A percentile compares a stretch with the other conserved stretches of the same genome.
Conservation (phyloP, 306 rosid genomes). For the Glycine tomentella region DNA sequence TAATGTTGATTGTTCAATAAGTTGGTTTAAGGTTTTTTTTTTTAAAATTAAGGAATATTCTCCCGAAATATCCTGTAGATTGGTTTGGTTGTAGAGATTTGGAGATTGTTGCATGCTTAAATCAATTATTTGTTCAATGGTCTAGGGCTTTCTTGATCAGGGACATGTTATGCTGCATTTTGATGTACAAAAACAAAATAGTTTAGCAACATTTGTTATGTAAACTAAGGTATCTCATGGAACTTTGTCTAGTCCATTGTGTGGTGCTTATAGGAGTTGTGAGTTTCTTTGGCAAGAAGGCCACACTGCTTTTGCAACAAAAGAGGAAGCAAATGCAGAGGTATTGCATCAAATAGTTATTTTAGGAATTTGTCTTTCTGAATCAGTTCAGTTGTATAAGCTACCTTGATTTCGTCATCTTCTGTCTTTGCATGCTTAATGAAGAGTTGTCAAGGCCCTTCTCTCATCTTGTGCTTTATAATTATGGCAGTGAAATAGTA, state of each 20-base stretch:
- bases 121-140: neutral
- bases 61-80: neutral
- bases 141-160: slow-evolving; percentile 6
- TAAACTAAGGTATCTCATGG: neutral
- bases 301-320: slow-evolving; percentile 96
- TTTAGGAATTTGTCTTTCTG: slow-evolving; percentile 20
- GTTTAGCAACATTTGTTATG: neutral
- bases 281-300: slow-evolving; percentile 99
- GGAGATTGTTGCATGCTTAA: slow-evolving; percentile 1
- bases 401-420: slow-evolving; percentile 23
- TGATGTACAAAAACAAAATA: neutral
- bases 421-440: neutral
- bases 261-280: slow-evolving; percentile 69
- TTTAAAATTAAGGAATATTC: neutral
- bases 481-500: no score
- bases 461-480: neutral
- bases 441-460: slow-evolving; percentile 6
- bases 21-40: neutral
- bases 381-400: slow-evolving; percentile 2
- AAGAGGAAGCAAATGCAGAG: slow-evolving; percentile 92
- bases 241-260: slow-evolving; percentile 7
- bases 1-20: slow-evolving; percentile 21
- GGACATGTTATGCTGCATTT: neutral
- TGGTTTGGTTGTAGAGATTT: neutral
- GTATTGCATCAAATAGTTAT: slow-evolving; percentile 50